Evolutionary conservation across 768 basidiomycete genomes (phyloP), one percentile per base, ranked within the genome.

Genomic region (Boletus edulis): DNA sequence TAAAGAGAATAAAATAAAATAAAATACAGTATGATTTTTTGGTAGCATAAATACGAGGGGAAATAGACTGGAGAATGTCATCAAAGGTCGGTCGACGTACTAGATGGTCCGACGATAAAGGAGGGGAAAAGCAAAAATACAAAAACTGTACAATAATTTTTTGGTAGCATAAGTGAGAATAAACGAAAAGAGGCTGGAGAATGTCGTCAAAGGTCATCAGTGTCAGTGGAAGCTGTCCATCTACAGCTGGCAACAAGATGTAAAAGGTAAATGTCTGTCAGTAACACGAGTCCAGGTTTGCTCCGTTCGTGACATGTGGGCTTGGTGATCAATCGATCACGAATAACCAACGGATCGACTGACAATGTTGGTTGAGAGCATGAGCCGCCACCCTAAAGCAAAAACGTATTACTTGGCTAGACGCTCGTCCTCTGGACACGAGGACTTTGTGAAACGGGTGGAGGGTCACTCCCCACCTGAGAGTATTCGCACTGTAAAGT

Each of bases 381-480:
- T n/a, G n/a, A n/a, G n/a, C n/a, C n/a, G n/a, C n/a, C n/a, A n/a
- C n/a, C n/a, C n/a, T n/a, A n/a, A n/a, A n/a, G n/a, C n/a, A n/a
- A n/a, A n/a, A n/a, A n/a, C n/a, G 42, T 52, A 56, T 61, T 70
- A 91, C 91, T 88, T 75, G 94, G 95, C 57, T 98, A 78, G 45
- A 96, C 94, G 65, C 93, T 95, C 78, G 94, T 97, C 72, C 96
- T 82, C 63, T 96, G 85, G 34, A 95, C 84, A 73, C 98, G 96
- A 51, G 94, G 80, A 41, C 86, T 83, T 54, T 78, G 75, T 50
- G 80, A 73, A 59, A 78, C 71, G 29, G 83, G 76, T 44, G 82
- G 81, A 63, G 83, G 82, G 55, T 85, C 81, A 61, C 80, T 74
- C 56, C 80, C 81, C 50, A 86, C 75, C 62, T 87, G 87, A 49